Evolutionary conservation across 495 filamentous ascomycete genomes (phyloP).

Genomic region (Aspergillus funiculosus): DNA sequence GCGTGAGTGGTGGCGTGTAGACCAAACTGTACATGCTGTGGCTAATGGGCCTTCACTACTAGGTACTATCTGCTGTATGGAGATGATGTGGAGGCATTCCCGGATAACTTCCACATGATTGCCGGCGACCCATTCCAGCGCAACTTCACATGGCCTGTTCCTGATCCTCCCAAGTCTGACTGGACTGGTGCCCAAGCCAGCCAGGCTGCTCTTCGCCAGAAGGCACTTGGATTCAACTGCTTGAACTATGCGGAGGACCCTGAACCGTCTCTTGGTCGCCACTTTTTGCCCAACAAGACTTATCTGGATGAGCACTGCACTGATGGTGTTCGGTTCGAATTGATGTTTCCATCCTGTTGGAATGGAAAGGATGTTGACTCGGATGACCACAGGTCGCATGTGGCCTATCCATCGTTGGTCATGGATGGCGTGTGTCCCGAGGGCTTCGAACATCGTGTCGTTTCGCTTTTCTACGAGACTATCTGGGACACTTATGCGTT

Average conservation of each 20-base stretch:
- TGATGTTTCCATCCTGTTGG: conserved; percentile 93
- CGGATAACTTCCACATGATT: conserved; percentile 75
- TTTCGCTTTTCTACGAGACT: conserved; percentile 78
- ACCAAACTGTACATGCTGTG: neutral
- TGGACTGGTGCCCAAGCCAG: conserved; percentile 57
- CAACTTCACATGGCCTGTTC: conserved; percentile 63
- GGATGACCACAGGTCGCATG: conserved; percentile 60
- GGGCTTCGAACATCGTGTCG: conserved; percentile 62
- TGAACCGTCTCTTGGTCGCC: conserved; percentile 71
- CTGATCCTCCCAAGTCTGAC: conserved; percentile 65
- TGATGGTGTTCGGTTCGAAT: conserved; percentile 72
- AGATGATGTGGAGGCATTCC: conserved; percentile 68
- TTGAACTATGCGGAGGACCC: conserved; percentile 58
- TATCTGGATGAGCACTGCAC: conserved; percentile 70
- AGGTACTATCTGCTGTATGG: conserved; percentile 72
- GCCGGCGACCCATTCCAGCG: conserved; percentile 66
- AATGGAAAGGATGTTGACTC: conserved; percentile 64
- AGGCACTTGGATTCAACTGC: conserved; percentile 89
- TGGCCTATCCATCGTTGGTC: conserved; percentile 71
- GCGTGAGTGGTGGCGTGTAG: conserved; percentile 32
- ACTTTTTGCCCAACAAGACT: conserved; percentile 71
- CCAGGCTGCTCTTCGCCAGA: conserved; percentile 65
- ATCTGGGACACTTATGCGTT: conserved; percentile 77
- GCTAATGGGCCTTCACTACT: conserved; percentile 1
- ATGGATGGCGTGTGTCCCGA: conserved; percentile 71